Evolutionary conservation across 1,139 yeast genomes (phyloP).

Genomic region (Yamadazyma siamensis): DNA sequence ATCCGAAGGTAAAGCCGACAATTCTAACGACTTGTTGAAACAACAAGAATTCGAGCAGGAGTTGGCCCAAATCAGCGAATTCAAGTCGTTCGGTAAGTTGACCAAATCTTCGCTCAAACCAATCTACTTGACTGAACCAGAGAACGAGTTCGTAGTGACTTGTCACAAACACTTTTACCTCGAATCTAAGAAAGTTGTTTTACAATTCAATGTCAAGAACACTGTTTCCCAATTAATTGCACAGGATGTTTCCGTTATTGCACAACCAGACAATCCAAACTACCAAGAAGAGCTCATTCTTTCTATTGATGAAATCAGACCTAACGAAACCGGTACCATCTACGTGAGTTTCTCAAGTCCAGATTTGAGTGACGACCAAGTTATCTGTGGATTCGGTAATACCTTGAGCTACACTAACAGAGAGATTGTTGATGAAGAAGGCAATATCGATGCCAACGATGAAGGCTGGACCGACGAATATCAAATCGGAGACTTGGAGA

Average conservation of each 20-base stretch:
- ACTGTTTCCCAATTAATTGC: constrained; percentile 76
- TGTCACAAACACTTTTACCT: constrained; percentile 79
- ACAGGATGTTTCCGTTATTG: constrained; percentile 74
- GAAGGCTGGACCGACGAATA: constrained; percentile 95
- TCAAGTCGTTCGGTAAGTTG: constrained; percentile 67
- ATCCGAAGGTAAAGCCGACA: constrained; percentile 8
- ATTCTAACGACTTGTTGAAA: constrained; percentile 43
- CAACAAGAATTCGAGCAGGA: constrained; percentile 67
- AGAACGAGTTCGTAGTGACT: constrained; percentile 87
- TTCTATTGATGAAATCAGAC: constrained; percentile 69
- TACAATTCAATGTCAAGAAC: constrained; percentile 83
- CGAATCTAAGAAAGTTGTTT: constrained; percentile 63
- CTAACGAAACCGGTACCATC: constrained; percentile 69
- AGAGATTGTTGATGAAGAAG: constrained; percentile 80
- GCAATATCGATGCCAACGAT: constrained; percentile 62
- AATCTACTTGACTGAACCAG: constrained; percentile 80
- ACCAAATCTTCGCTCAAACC: constrained; percentile 64
- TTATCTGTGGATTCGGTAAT: constrained; percentile 52
- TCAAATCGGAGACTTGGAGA: constrained; percentile 76
- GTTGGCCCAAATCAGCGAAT: constrained; percentile 65
- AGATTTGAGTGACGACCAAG: constrained; percentile 33
- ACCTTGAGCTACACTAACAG: constrained; percentile 72
- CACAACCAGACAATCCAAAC: constrained; percentile 59
- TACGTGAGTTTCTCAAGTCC: constrained; percentile 76
- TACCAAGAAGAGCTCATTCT: constrained; percentile 71